Evolutionary conservation across 257 asterid genomes (phyloP).

Genomic region (Henckelia pumila): DNA sequence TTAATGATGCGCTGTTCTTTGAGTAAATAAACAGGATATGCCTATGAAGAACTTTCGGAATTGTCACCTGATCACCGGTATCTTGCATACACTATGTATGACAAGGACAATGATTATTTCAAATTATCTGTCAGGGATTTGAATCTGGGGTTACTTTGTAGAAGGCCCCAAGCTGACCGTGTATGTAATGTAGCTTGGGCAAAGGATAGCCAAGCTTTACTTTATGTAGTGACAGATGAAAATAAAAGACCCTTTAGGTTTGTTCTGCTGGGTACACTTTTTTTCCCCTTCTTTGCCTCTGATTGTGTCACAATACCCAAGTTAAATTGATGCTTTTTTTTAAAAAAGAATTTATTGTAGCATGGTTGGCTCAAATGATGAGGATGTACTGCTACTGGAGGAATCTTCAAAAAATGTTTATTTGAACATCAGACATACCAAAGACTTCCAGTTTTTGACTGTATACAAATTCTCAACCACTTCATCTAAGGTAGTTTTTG

Average conservation of each 20-base stretch:
- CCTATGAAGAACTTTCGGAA: conserved; percentile 87
- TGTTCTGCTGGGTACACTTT: conserved; percentile 24
- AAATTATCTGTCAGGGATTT: conserved; percentile 75
- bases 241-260: conserved; percentile 87
- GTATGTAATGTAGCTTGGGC: conserved; percentile 93
- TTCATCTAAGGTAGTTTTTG: conserved; percentile 71
- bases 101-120: conserved; percentile 77
- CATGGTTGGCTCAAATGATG: conserved; percentile 64
- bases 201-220: conserved; percentile 72
- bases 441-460: conserved; percentile 71
- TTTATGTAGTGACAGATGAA: conserved; percentile 78
- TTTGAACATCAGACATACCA: conserved; percentile 67
- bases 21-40: conserved; percentile 53
- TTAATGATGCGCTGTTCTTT: conserved; percentile 10
- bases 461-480: conserved; percentile 61
- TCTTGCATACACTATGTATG: conserved; percentile 95
- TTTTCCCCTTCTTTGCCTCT: conserved; percentile 4
- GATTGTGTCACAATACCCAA: conserved; percentile 16
- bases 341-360: conserved; percentile 86
- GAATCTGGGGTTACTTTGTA: conserved; percentile 74
- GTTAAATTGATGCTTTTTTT: conserved; percentile 31
- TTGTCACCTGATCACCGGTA: conserved; percentile 91
- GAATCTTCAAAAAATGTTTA: conserved; percentile 67
- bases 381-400: conserved; percentile 68
- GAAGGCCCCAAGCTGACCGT: conserved; percentile 74